A percentile compares a stretch with the other conserved stretches of the same genome.
Evolutionary conservation across 352 stramenopile genomes (phyloP).

Genomic region (Phytopythium mirpurense): DNA sequence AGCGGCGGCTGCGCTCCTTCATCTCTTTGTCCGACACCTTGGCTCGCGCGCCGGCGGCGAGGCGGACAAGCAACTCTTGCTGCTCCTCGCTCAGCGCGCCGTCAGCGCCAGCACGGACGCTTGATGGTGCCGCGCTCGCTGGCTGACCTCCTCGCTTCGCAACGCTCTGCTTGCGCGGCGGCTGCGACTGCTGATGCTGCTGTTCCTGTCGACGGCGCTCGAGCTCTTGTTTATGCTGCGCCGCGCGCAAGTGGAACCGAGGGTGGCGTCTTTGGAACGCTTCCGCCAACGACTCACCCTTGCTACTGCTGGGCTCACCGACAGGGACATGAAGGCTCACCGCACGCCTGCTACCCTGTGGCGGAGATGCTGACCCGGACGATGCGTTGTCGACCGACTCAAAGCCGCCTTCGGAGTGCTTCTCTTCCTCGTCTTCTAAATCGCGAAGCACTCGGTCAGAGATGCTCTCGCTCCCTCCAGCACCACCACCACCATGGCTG

Average conservation of each 20-base stretch:
- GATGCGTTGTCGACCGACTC: background rate
- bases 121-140: background rate
- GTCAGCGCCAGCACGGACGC: background rate
- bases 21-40: conserved; percentile 64
- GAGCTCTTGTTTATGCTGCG: conserved; percentile 11
- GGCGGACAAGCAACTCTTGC: conserved; percentile 31
- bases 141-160: background rate
- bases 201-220: conserved; percentile 28
- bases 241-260: conserved; percentile 31
- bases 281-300: conserved; percentile 40
- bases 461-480: background rate
- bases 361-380: background rate
- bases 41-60: conserved; percentile 41
- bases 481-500: background rate
- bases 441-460: background rate
- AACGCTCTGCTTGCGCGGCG: conserved; percentile 1
- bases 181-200: conserved; percentile 16
- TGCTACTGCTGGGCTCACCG: conserved; percentile 6
- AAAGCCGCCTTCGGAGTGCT: conserved; percentile 18
- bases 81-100: conserved; percentile 13
- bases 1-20: conserved; percentile 50
- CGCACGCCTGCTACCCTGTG: background rate
- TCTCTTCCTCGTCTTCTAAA: conserved; percentile 18
- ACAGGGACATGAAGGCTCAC: background rate
- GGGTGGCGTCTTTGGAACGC: conserved; percentile 56